Evolutionary conservation across 345 rosid genomes (phyloP), one percentile per base, ranked within the genome.

Genomic region (Eucalyptus polyanthemos): DNA sequence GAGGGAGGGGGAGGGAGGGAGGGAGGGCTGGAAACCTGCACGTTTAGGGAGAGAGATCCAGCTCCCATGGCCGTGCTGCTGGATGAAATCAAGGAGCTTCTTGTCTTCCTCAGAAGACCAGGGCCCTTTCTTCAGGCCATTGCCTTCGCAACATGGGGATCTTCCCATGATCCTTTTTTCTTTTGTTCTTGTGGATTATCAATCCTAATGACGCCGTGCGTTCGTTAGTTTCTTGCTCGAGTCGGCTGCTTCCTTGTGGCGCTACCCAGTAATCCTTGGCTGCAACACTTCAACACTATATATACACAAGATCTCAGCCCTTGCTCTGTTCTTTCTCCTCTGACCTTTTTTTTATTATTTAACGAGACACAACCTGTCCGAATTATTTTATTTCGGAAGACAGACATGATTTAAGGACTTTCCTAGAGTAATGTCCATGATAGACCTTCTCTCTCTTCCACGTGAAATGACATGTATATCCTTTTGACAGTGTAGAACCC

Each of bases 21-120:
- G 31, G 14, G 72, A 24, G 42, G 31, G 37, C n/a, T 21, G 27
- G 47, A 49, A 86, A 86, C 99, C 98, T 7, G 99, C 99, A 93
- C 95, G 95, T 90, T 95, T 94, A 19, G 99, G 99, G 86, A 97
- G 97, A 16, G 97, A 93, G 88, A 97, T 95, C 99, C 99, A 97
- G 86, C 94, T 95, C 45, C 98, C 98, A 90, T 92, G 95, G 14
- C 98, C 99, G 90, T 97, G 96, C 87, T 93, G 93, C 15, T 95
- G 91, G 89, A 97, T 95, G 89, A 95, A 96, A 86, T 94, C 96
- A 44, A 92, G 86, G 85, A 97, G 92, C 85, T 92, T 96, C 91
- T 93, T 92, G 88, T 97, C 99, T 92, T 97, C 99, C 88, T 97
- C 99, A 40, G 95, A 89, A 11, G 97, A 95, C 99, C 99, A 97